Evolutionary conservation across 78 protist genomes (phyloP).

Genomic region (Emiliania huxleyi): DNA sequence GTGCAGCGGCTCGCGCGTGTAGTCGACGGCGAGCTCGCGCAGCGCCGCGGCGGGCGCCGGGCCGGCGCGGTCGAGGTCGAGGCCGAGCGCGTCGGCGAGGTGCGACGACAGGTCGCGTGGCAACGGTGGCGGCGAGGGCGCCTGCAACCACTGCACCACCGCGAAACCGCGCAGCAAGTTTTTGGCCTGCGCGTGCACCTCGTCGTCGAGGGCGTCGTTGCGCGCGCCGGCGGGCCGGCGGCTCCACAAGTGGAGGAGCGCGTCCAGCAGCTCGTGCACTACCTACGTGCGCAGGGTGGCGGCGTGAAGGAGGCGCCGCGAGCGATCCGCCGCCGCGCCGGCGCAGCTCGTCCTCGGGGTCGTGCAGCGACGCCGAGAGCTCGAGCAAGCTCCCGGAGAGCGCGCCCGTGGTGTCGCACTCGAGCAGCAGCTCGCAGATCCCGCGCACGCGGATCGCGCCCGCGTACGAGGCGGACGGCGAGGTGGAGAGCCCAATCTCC

Average conservation of each 20-base stretch:
- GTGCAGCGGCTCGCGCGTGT: background rate
- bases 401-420: background rate
- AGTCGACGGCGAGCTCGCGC: background rate
- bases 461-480: background rate
- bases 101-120: too few species aligned
- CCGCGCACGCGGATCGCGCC: background rate
- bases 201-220: too few species aligned
- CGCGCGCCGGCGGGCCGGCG: background rate
- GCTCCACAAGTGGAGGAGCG: background rate
- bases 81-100: too few species aligned
- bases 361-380: background rate
- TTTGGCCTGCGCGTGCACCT: too few species aligned
- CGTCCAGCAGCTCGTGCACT: background rate
- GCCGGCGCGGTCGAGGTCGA: too few species aligned
- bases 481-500: background rate
- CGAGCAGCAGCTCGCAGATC: background rate
- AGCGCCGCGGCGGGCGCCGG: background rate
- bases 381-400: background rate
- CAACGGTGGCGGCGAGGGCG: too few species aligned
- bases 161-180: too few species aligned
- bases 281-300: background rate
- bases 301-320: background rate
- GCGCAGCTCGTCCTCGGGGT: background rate
- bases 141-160: too few species aligned
- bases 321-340: too few species aligned